Conservation (phyloP, 1,139 yeast species). For the Kodamaea derodonti region DNA sequence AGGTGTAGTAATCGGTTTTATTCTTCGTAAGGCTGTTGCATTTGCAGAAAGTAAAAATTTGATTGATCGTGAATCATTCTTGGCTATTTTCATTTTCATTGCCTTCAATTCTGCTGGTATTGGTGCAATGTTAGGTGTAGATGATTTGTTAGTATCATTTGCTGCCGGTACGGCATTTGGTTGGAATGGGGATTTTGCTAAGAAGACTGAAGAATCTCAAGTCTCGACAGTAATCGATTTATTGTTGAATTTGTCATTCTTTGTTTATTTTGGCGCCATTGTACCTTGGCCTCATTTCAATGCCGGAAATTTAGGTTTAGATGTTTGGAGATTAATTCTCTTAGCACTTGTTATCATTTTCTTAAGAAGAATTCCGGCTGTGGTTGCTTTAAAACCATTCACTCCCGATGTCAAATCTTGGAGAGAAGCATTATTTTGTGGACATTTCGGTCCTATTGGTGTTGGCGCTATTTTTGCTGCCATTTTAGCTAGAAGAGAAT, state of each 20-base stretch:
- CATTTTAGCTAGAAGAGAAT: constrained; percentile 74
- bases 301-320: constrained; percentile 57
- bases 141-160: constrained; percentile 87
- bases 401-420: constrained; percentile 92
- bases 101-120: constrained; percentile 91
- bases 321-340: constrained; percentile 81
- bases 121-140: constrained; percentile 89
- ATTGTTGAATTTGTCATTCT: constrained; percentile 77
- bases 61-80: constrained; percentile 90
- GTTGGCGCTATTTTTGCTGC: constrained; percentile 95
- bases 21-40: constrained; percentile 68
- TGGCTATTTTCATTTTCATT: constrained; percentile 83
- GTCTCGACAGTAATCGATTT: constrained; percentile 91
- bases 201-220: constrained; percentile 84
- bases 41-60: constrained; percentile 72
- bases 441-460: constrained; percentile 98
- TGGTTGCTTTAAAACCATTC: constrained; percentile 68
- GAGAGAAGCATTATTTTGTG: constrained; percentile 94
- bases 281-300: constrained; percentile 91
- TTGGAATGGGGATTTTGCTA: constrained; percentile 94
- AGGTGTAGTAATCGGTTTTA: constrained; percentile 75
- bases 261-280: constrained; percentile 91
- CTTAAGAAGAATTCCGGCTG: constrained; percentile 85
- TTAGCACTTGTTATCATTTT: constrained; percentile 81
- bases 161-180: constrained; percentile 96